These are phyloP conservation scores for Plasmodium yoelii DNA, from an alignment of 169 alveolate genomes.

Conservation along the genomic window DNA sequence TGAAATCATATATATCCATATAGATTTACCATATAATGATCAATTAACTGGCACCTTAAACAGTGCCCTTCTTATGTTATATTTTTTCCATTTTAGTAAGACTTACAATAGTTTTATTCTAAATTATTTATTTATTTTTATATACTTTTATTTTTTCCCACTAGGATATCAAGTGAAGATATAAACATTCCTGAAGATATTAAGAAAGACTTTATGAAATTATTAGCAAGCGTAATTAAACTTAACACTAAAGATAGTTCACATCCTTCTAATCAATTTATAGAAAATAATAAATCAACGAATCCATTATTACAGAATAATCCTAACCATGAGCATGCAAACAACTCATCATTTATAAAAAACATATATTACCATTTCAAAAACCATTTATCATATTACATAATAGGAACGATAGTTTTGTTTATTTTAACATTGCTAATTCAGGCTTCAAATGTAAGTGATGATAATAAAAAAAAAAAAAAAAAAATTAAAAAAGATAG, in stretches of 20 bases:
- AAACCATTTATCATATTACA: conserved; percentile 26
- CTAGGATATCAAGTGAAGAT: conserved; percentile 47
- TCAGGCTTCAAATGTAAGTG: conserved; percentile 62
- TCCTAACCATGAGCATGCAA: conserved; percentile 10
- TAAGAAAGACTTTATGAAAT: conserved; percentile 52
- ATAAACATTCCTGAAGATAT: conserved; percentile 64
- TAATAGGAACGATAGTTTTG: conserved; percentile 31
- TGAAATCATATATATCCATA: background rate
- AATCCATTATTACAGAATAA: conserved; percentile 16
- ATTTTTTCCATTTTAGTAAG: background rate
- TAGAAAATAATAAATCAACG: conserved; percentile 12
- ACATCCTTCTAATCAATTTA: conserved; percentile 15
- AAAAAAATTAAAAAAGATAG: conserved; percentile 42
- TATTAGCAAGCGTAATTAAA: conserved; percentile 33
- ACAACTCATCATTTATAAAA: conserved; percentile 26
- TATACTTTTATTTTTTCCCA: background rate
- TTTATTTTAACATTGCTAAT: conserved; percentile 45
- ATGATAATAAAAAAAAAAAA: conserved; percentile 31
- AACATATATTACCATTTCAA: conserved; percentile 34
- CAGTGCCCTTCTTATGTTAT: background rate
- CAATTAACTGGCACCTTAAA: background rate
- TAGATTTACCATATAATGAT: background rate
- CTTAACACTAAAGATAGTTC: conserved; percentile 19
- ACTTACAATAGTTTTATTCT: background rate
- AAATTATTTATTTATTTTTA: background rate